A percentile compares a stretch with the other conserved stretches of the same genome.
Conservation (phyloP, 2,329 filamentous ascomycete genomes). For the Penicillium brevicompactum region DNA sequence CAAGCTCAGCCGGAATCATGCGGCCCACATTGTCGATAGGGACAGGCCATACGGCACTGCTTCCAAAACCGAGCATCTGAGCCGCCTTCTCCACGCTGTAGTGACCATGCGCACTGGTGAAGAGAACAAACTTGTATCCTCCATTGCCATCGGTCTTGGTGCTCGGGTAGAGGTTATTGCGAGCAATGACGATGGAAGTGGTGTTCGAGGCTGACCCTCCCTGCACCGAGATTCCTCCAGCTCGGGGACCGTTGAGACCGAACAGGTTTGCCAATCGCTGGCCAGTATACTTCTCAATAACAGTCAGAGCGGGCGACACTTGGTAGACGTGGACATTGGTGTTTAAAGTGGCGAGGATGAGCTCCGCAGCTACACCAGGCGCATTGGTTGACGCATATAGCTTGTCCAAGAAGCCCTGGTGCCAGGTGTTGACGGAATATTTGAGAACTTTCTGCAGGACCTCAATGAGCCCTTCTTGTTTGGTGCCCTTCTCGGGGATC, state of each 20-base stretch:
- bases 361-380: slow-evolving; percentile 79
- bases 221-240: slow-evolving; percentile 73
- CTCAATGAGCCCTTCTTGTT: slow-evolving; percentile 73
- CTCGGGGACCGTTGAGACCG: slow-evolving; percentile 68
- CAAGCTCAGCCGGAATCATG: slow-evolving; percentile 70
- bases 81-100: slow-evolving; percentile 95
- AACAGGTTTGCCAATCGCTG: slow-evolving; percentile 73
- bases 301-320: slow-evolving; percentile 82
- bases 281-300: slow-evolving; percentile 84
- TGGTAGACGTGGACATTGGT: slow-evolving; percentile 95
- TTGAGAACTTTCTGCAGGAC: slow-evolving; percentile 71
- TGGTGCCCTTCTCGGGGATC: slow-evolving; percentile 59
- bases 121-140: slow-evolving; percentile 69
- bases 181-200: slow-evolving; percentile 81
- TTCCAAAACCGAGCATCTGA: slow-evolving; percentile 84
- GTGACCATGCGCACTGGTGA: slow-evolving; percentile 88
- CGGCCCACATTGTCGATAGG: slow-evolving; percentile 71
- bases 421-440: slow-evolving; percentile 97
- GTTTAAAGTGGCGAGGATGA: slow-evolving; percentile 83
- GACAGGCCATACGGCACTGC: slow-evolving; percentile 70
- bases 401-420: slow-evolving; percentile 95
- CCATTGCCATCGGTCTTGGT: slow-evolving; percentile 75
- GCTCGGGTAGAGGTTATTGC: slow-evolving; percentile 79
- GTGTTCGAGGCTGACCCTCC: slow-evolving; percentile 85
- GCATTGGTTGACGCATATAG: slow-evolving; percentile 89